Evolutionary conservation across 805 yeast species (phyloP), one percentile per base, ranked within the genome.

Genomic region (Candida germanica): DNA sequence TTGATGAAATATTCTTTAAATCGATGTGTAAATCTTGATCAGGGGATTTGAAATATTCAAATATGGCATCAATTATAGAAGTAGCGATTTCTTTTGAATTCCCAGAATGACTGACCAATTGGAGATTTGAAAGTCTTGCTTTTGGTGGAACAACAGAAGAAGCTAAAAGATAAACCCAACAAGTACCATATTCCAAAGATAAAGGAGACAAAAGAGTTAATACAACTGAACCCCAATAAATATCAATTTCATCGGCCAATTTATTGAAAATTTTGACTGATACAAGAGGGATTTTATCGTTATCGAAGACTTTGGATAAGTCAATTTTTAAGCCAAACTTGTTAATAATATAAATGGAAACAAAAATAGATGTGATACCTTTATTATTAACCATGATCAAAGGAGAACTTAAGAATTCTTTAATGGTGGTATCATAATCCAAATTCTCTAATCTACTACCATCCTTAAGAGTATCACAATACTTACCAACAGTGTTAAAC

Each of bases 281-380:
- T 32, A 78, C 47, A 21, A 79, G 58, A 12, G 87, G 65, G 36
- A 80, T 66, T 42, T 65, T 71, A 31, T 57, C 75, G 7, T 61
- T 68, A 12, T 54, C 39, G 30, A 66, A 28, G 6, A 36, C 36
- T 26, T 36, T 31, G 12, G 23, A 13, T 14, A 31, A 12, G 16
- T 31, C 36, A 7, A 36, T 23, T 10, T 31, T 13, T 7, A 36
- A 19, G 8, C 23, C 18, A 36, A 36, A 36, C 19, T 24, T 42
- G 41, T 12, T 26, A 22, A 31, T 28, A 25, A 45, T 28, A 15
- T 38, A 66, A 44, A 67, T 47, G 2, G 73, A 57, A 2, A 80
- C 79, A 51, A 75, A 80, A 3, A 80, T 78, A 33, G 76, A 71
- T 2, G 71, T 57, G 12, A 80, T 69, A 7, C 74, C 62, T 53